These are phyloP conservation scores for Rhynchospora pubera DNA, from an alignment of 176 grass and related monocot species.

Conservation along the genomic window DNA sequence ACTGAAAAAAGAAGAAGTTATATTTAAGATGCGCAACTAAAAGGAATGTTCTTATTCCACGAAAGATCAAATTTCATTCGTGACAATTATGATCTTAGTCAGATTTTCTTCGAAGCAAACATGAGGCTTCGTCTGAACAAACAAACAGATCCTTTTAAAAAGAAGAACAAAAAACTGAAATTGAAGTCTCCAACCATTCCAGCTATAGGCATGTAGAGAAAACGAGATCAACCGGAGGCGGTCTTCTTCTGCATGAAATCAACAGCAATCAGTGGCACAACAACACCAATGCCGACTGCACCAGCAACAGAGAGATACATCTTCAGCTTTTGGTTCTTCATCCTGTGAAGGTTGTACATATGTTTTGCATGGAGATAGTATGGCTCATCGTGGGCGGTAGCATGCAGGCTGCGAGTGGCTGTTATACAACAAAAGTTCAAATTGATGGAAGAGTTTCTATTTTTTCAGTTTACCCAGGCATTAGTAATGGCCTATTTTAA, in stretches of 20 bases:
- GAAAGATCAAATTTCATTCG: not conserved
- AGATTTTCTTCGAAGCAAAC: not conserved
- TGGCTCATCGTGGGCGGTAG: constrained; percentile 56
- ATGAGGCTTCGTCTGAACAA: not conserved
- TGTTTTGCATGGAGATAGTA: constrained; percentile 87
- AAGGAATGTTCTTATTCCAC: not conserved
- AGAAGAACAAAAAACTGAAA: not conserved
- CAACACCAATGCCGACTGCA: constrained; percentile 47
- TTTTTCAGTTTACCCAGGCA: not conserved
- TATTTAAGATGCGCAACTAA: not conserved
- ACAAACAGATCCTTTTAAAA: not conserved
- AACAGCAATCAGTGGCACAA: constrained; percentile 58
- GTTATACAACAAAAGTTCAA: constrained; percentile 3
- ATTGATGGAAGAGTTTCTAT: not conserved
- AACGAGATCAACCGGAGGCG: constrained; percentile 40
- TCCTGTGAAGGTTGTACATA: constrained; percentile 94
- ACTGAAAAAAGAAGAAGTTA: not conserved
- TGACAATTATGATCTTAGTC: not conserved
- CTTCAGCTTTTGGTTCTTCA: constrained; percentile 69
- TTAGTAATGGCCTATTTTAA: not conserved
- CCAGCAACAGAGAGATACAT: constrained; percentile 35
- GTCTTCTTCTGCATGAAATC: constrained; percentile 82
- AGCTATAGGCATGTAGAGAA: not conserved
- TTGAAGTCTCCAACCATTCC: not conserved
- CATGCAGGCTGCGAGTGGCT: constrained; percentile 64